These are phyloP conservation scores for Claviceps spartinae DNA, from an alignment of 2,329 filamentous ascomycete genomes.

Conservation along the genomic window DNA sequence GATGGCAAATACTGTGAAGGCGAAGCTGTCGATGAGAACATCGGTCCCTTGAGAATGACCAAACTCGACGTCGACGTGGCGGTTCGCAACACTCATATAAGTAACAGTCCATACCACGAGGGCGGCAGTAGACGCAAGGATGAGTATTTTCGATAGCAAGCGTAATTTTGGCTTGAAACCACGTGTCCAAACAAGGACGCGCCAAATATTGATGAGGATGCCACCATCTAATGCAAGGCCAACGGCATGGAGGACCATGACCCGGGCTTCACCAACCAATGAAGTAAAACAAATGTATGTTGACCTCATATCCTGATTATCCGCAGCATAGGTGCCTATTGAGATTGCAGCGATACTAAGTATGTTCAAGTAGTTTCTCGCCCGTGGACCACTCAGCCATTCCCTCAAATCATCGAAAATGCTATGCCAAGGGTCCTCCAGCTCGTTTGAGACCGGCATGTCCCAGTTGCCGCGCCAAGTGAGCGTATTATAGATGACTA, in stretches of 20 bases:
- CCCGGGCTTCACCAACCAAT: slow-evolving; percentile 23
- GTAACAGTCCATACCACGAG: slow-evolving; percentile 23
- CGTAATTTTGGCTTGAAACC: slow-evolving; percentile 33
- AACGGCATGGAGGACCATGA: slow-evolving; percentile 28
- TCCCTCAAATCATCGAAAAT: slow-evolving; percentile 32
- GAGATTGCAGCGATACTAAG: slow-evolving; percentile 25
- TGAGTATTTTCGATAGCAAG: slow-evolving; percentile 29
- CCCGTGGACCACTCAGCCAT: slow-evolving; percentile 32
- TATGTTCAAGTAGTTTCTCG: slow-evolving; percentile 22
- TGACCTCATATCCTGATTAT: slow-evolving; percentile 27
- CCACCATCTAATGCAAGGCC: slow-evolving; percentile 32
- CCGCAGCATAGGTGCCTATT: slow-evolving; percentile 27
- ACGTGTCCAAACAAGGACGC: slow-evolving; percentile 36
- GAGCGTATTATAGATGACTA: slow-evolving; percentile 32
- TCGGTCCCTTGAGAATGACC: slow-evolving; percentile 35
- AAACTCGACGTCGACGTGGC: slow-evolving; percentile 18
- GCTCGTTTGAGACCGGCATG: slow-evolving; percentile 17
- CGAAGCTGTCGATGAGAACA: slow-evolving; percentile 32
- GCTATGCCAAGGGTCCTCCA: slow-evolving; percentile 35
- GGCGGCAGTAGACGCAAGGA: slow-evolving; percentile 25
- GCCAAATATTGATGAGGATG: slow-evolving; percentile 36
- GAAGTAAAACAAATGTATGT: slow-evolving; percentile 37
- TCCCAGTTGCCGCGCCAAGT: slow-evolving; percentile 20
- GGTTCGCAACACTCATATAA: slow-evolving; percentile 15
- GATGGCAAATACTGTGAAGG: slow-evolving; percentile 29